phyloP scores from a whole-genome alignment of 768 basidiomycete species.

The Sporobolomyces pararoseus region DNA sequence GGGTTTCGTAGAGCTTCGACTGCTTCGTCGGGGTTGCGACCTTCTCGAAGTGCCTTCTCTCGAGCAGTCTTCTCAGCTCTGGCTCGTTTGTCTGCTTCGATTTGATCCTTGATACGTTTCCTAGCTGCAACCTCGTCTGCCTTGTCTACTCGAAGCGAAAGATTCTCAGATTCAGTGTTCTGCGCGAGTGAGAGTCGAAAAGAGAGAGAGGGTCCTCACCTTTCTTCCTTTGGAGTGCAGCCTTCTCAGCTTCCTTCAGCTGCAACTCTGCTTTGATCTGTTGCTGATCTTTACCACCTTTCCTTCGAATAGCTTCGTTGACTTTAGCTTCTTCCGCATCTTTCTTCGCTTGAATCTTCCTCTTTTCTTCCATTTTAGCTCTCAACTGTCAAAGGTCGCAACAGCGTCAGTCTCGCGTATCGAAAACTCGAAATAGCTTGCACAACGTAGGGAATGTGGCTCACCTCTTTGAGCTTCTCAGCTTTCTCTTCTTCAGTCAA shows the following conservation, averaged over 20 bases:
- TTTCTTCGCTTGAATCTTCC: constrained; percentile 64
- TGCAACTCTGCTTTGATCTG: constrained; percentile 73
- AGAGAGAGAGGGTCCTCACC: constrained; percentile 54
- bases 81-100: constrained; percentile 85
- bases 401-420: background rate
- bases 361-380: constrained; percentile 74
- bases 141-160: constrained; percentile 62
- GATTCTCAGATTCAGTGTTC: background rate
- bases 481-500: constrained; percentile 91
- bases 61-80: constrained; percentile 81
- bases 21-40: constrained; percentile 48
- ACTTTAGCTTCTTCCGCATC: constrained; percentile 67
- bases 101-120: constrained; percentile 85
- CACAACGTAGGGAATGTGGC: background rate
- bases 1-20: constrained; percentile 38
- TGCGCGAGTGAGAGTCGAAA: no score
- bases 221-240: constrained; percentile 70
- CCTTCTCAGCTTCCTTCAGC: constrained; percentile 53
- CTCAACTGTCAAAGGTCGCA: constrained; percentile 52
- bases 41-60: constrained; percentile 88
- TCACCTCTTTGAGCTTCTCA: constrained; percentile 65
- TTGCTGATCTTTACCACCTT: constrained; percentile 78
- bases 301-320: constrained; percentile 76
- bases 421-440: no score
- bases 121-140: constrained; percentile 78